Evolutionary conservation across 1,284 basidiomycete genomes (phyloP), one percentile per base, ranked within the genome.

Genomic region (Ceratobasidium sp.): DNA sequence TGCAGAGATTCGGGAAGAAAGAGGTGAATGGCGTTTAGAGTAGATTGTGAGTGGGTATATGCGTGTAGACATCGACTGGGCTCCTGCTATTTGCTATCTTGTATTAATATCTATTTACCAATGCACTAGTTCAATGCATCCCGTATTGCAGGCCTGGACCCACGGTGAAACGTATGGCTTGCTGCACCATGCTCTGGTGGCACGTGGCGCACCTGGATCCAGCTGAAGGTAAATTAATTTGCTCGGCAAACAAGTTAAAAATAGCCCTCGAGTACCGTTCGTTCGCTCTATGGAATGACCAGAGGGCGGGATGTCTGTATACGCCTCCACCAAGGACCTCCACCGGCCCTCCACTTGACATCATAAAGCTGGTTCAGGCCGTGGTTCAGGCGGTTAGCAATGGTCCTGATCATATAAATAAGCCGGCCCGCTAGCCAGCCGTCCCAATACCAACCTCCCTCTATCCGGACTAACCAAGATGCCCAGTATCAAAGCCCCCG

Each of bases 401-500:
- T 44, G n/a, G 17, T 34, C 22, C 40, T 2, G 25, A 29, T 29
- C 61, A 44, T 64, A 64, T 61, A 64, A 64, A 44, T 46, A 13
- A n/a, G 51, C 19, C 40, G 51, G 51, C n/a, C 22, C 51, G 22
- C 51, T 22, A n/a, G 51, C 51, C n/a, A 6, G 51, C n/a, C 61
- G n/a, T 22, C 11, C 25, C 25, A 4, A 64, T 44, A 25, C 22
- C 61, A 25, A 44, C 43, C 37, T 11, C 25, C n/a, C 25, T 64
- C 29, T 46, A 25, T 43, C 22, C 9, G 22, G 17, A 29, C 54
- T 22, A 44, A 43, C 19, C 11, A 64, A n/a, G 52, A 80, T 80
- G 79, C 68, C 78, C 52, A 57, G 71, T 52, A 76, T 79, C 29
- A 61, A 78, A 51, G 59, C 78, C 8, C 79, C 79, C n/a, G 65